phyloP scores from a whole-genome alignment of 495 filamentous ascomycete genomes.

The Pyrenopolyporus hunteri region DNA sequence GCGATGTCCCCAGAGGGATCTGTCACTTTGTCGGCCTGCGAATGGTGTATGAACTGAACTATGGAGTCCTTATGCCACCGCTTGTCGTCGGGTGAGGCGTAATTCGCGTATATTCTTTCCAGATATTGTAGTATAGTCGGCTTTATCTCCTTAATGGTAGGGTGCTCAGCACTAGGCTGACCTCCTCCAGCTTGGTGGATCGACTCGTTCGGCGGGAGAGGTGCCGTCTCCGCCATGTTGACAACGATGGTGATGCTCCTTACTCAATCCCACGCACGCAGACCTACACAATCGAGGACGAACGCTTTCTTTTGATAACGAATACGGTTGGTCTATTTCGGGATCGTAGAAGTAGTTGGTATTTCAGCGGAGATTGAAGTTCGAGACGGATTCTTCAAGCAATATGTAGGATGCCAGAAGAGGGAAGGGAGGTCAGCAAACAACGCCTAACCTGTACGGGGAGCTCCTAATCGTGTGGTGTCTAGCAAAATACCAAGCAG shows the following conservation, averaged over 20 bases:
- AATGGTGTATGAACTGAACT: conserved; percentile 45
- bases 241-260: conserved; percentile 1
- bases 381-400: too few species aligned
- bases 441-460: background rate
- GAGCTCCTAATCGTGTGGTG: conserved; percentile 1
- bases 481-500: background rate
- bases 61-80: conserved; percentile 48
- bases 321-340: background rate
- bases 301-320: background rate
- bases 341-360: too few species aligned
- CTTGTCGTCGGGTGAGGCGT: conserved; percentile 40
- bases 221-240: conserved; percentile 37
- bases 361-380: too few species aligned
- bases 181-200: conserved; percentile 47
- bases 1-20: conserved; percentile 43
- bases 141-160: conserved; percentile 42
- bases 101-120: conserved; percentile 46
- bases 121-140: conserved; percentile 44
- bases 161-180: conserved; percentile 39
- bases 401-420: conserved; percentile 14
- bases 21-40: conserved; percentile 45
- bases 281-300: background rate
- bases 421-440: conserved; percentile 22
- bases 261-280: background rate
- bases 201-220: conserved; percentile 29